Conservation (phyloP, 2,329 filamentous ascomycete species). For the Colletotrichum chlorophyti region DNA sequence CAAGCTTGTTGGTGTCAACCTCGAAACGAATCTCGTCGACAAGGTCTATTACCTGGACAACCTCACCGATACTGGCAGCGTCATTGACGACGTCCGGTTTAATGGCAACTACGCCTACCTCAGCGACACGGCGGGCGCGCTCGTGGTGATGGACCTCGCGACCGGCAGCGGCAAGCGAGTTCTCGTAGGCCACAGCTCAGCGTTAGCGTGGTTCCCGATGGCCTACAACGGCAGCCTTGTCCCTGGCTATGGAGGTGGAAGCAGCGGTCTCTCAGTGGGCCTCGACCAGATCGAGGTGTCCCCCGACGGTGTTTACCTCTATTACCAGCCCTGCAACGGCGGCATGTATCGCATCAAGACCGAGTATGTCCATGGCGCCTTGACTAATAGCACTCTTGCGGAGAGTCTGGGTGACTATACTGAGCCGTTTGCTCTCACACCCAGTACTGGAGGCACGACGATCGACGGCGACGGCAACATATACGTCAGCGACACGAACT, state of each 20-base stretch:
- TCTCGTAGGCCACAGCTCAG: neutral
- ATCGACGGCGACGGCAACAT: slow-evolving; percentile 10
- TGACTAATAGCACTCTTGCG: slow-evolving; percentile 7
- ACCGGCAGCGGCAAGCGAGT: neutral
- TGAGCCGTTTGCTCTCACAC: neutral
- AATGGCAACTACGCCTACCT: slow-evolving; percentile 1
- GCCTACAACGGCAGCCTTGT: slow-evolving; percentile 8
- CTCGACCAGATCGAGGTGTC: slow-evolving; percentile 11
- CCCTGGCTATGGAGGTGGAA: neutral
- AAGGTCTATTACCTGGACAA: slow-evolving; percentile 10
- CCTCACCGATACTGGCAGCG: neutral
- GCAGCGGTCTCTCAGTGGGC: slow-evolving; percentile 3
- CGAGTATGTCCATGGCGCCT: neutral
- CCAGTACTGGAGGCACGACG: neutral
- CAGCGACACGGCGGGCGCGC: slow-evolving; percentile 8
- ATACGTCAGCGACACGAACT: neutral
- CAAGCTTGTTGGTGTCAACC: slow-evolving; percentile 8
- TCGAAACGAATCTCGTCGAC: slow-evolving; percentile 2
- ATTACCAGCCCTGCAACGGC: slow-evolving; percentile 15
- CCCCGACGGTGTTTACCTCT: slow-evolving; percentile 3
- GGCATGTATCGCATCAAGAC: slow-evolving; percentile 15
- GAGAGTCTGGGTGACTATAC: neutral
- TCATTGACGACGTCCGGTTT: slow-evolving; percentile 7
- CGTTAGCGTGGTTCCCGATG: slow-evolving; percentile 9
- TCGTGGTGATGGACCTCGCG: neutral